Evolutionary conservation across 805 yeast species (phyloP), one percentile per base, ranked within the genome.

Genomic region (Barnettozyma wickerhamii): DNA sequence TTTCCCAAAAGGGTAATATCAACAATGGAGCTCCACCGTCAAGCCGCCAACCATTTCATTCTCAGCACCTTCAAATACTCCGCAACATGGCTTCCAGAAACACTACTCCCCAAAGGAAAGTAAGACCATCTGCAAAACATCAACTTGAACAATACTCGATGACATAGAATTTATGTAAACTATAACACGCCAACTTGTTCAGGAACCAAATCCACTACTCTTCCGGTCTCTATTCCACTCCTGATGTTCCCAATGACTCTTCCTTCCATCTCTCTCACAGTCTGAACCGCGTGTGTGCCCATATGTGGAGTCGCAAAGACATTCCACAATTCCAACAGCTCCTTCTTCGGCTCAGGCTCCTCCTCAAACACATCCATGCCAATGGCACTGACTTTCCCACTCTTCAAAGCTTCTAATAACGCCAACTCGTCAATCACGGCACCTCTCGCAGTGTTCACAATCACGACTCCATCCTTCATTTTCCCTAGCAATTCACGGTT

Each of bases 361-460:
- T 64, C 47, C 54, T 74, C 74, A 49, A 64, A 77, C 5, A 77
- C 84, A 52, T 78, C 84, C 41, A 72, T 58, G 0, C 82, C 84
- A 4, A 78, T 72, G 55, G 72, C 74, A 35, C 71, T 56, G 6
- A 78, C 59, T 36, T 68, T 68, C 0, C 77, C 77, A 12, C 55
- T 35, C 21, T 47, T 39, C 40, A 76, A 68, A 1, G 70, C 71
- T 10, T 60, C 60, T 9, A 71, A 67, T 34, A 77, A 58, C 1
- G 74, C 75, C 10, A 65, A 56, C 51, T 73, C 75, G 44, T 77
- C 77, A 29, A 77, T 54, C 13, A 75, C 66, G 5, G 60, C 45
- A 2, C 83, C 84, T 45, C 84, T 63, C 4, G 83, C 82, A 14
- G 77, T 66, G 53, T 77, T 78, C 43, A 78, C 70, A 19, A 79